Base-by-base conservation (phyloP, 192 early-diverging fungal species). In the Backusella luteola region DNA sequence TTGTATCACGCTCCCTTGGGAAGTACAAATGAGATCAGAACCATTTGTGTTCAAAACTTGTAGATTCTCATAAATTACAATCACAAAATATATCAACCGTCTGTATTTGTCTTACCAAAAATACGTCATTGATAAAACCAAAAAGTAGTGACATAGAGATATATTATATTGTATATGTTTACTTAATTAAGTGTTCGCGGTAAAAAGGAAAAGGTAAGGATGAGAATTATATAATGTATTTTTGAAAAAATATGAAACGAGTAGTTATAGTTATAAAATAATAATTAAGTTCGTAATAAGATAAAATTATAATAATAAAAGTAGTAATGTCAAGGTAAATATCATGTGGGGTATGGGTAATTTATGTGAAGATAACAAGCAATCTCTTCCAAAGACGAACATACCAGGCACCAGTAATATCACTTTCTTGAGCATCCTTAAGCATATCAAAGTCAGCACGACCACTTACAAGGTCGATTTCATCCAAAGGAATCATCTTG, bases 381-480 rank as follows among this genome's bases (percentile, higher is more conserved):
- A 71, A 32, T 49, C 29, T 21, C 23, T 32, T 44, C 41, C 39
- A 71, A 29, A 44, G 26, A n/a, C 63, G 63, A 19, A 67, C 67
- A 67, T 75, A 75, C 74, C 74, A 75, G 19, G 32, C 5, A 19
- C 66, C 74, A 34, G 32, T 21, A 35, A 75, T 44, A 0, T 41
- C 29, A 32, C 46, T 26, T 26, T 66, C 29, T 6, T 67, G 41
- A 32, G 39, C 70, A 17, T 71, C 42, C 11, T 9, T 29, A 26
- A 63, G 9, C 39, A n/a, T 71, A 34, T 71, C 42, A 17, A 44
- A n/a, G 9, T 63, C 56, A 63, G 56, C 56, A 56, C 78, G 78
- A n/a, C 76, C 80, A 3, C 73, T 78, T 17, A 44, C 76, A 0
- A 81, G 23, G 32, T 81, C 80, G 19, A 81, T 75, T 8, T 77